phyloP scores from a whole-genome alignment of 2,329 filamentous ascomycete genomes.

The Ascochyta lentis region DNA sequence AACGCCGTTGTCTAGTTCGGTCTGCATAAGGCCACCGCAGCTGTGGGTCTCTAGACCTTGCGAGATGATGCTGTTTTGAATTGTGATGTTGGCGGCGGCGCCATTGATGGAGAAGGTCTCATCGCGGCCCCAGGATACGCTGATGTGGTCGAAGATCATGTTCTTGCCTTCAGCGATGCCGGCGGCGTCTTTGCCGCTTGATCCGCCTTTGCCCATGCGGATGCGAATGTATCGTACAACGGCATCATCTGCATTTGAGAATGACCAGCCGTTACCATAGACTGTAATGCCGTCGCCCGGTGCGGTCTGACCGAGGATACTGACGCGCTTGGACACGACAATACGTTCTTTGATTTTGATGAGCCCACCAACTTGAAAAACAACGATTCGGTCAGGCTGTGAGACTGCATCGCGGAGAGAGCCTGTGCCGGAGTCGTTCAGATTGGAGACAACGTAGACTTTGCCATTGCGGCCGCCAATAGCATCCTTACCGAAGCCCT shows the following conservation, averaged over 20 bases:
- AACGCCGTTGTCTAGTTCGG: constrained; percentile 53
- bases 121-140: constrained; percentile 62
- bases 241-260: constrained; percentile 59
- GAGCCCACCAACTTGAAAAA: constrained; percentile 59
- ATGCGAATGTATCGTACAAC: constrained; percentile 64
- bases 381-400: constrained; percentile 56
- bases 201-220: constrained; percentile 60
- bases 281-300: constrained; percentile 59
- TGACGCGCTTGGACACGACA: constrained; percentile 57
- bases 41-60: constrained; percentile 63
- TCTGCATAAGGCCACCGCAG: constrained; percentile 61
- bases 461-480: constrained; percentile 56
- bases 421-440: constrained; percentile 57
- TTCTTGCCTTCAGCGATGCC: constrained; percentile 60
- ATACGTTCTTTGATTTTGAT: constrained; percentile 58
- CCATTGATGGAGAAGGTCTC: constrained; percentile 63
- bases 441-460: constrained; percentile 58
- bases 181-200: constrained; percentile 62
- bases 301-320: constrained; percentile 60
- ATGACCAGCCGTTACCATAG: constrained; percentile 62
- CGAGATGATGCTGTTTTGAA: constrained; percentile 61
- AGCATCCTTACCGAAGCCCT: constrained; percentile 58
- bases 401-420: constrained; percentile 61
- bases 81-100: constrained; percentile 56
- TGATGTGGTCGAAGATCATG: constrained; percentile 65